phyloP scores from a whole-genome alignment of 371 early-diverging fungal genomes.

The Haplosporangium sp. region DNA sequence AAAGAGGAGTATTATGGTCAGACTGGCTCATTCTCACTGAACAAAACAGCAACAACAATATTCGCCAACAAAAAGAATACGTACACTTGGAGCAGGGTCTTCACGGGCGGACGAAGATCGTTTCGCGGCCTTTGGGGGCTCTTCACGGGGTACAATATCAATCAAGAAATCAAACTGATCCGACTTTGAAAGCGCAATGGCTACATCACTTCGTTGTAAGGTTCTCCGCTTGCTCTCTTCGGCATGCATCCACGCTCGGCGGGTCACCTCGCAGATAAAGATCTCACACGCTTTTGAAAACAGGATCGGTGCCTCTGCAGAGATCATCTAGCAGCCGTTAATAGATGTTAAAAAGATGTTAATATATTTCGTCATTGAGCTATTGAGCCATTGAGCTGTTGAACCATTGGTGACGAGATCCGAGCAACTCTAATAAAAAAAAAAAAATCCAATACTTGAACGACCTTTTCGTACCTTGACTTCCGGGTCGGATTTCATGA shows the following conservation, averaged over 20 bases:
- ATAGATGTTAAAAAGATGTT: no score
- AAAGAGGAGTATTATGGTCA: no score
- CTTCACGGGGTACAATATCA: slow-evolving; percentile 90
- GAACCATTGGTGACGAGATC: background rate
- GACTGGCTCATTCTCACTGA: background rate
- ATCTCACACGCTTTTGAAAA: slow-evolving; percentile 82
- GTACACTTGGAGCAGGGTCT: slow-evolving; percentile 28
- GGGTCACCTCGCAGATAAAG: slow-evolving; percentile 91
- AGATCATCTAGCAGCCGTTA: slow-evolving; percentile 67
- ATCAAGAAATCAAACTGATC: slow-evolving; percentile 94
- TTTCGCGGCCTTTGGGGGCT: slow-evolving; percentile 38
- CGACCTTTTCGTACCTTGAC: slow-evolving; percentile 64
- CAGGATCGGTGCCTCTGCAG: slow-evolving; percentile 69
- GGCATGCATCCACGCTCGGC: slow-evolving; percentile 92
- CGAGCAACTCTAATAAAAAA: background rate
- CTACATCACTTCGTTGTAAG: slow-evolving; percentile 87
- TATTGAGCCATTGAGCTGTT: no score
- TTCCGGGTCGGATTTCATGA: slow-evolving; percentile 96
- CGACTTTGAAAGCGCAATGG: slow-evolving; percentile 80
- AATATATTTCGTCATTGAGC: slow-evolving; percentile 56
- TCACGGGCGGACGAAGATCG: slow-evolving; percentile 29
- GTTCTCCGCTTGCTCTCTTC: slow-evolving; percentile 94
- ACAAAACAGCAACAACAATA: background rate
- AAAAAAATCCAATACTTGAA: background rate
- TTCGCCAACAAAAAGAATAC: background rate